Conservation (phyloP, 179 eudicot genomes). For the Gypsophila paniculata region DNA sequence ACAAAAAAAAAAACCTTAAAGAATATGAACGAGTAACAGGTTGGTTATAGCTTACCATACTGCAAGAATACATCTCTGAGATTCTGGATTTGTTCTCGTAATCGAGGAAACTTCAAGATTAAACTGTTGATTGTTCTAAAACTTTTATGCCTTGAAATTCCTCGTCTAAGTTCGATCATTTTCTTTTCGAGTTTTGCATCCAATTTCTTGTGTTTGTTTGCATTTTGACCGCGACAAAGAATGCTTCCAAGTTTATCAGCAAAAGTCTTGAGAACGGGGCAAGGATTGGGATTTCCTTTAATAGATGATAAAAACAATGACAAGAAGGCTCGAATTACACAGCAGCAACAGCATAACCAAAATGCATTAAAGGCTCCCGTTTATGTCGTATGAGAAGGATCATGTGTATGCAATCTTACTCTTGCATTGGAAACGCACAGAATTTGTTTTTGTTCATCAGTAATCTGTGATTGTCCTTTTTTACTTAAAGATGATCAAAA, state of each 20-base stretch:
- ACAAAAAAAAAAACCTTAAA: neutral
- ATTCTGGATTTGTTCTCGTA: constrained; percentile 54
- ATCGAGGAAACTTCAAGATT: constrained; percentile 64
- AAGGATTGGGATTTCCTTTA: constrained; percentile 35
- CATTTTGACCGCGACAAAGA: constrained; percentile 32
- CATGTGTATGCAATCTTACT: neutral
- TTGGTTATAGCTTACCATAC: constrained; percentile 44
- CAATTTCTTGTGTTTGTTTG: constrained; percentile 47
- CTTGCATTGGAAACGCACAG: no score
- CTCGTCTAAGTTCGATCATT: constrained; percentile 46
- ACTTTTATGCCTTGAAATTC: constrained; percentile 30
- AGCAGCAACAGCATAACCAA: neutral
- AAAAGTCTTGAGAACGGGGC: constrained; percentile 40
- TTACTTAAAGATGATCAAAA: no score
- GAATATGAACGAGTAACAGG: neutral
- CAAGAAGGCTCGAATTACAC: neutral
- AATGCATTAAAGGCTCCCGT: neutral
- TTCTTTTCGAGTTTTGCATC: constrained; percentile 53
- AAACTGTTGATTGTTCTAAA: constrained; percentile 62
- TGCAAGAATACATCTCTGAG: constrained; percentile 45
- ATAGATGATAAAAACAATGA: constrained; percentile 12
- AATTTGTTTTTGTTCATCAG: no score
- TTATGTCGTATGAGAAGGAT: neutral
- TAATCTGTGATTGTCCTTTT: no score
- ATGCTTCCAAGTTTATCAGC: constrained; percentile 47